Evolutionary conservation across 2,329 filamentous ascomycete species (phyloP), one percentile per base, ranked within the genome.

Genomic region (Ampelomyces quisqualis): DNA sequence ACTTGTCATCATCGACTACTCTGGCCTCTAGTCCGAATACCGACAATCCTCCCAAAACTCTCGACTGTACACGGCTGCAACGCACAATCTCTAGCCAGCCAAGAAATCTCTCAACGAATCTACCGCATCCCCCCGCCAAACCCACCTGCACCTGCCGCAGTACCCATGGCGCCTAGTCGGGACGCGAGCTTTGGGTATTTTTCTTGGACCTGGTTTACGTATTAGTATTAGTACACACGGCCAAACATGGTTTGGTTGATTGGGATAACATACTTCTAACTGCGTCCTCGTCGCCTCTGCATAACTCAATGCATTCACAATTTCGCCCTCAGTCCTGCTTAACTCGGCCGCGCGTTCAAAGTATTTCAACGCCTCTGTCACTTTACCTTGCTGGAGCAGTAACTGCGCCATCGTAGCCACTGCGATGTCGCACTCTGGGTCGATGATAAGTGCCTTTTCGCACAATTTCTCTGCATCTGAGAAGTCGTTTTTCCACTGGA

Each of bases 401-500:
- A 98, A 82, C 72, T 98, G 93, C 8, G 93, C 93, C 89, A 98
- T 96, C 39, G 93, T 98, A 38, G 93, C 93, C 28, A 98, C 93
- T 28, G 93, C 93, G 64, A 98, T 98, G 63, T 98, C 93, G 67
- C 93, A 98, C 70, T 98, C 93, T 18, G 93, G 93, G 63, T 98
- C 93, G 68, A 98, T 94, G 63, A 96, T 95, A 35, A 98, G 77
- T 20, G 93, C 93, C 78, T 95, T 96, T 72, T 96, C 85, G 78
- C 93, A 98, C 37, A 98, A 79, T 72, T 93, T 88, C 77, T 98
- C 90, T 2, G 93, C 91, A 71, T 95, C 91, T 46, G 81, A 77
- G 66, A 95, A 97, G 72, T 97, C 91, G 62, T 94, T 86, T 78
- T 95, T 97, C 86, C 90, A 96, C 70, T 98, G 93, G 81, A 96